phyloP scores from a whole-genome alignment of 2,329 filamentous ascomycete genomes.

The Helotiales sp. region DNA sequence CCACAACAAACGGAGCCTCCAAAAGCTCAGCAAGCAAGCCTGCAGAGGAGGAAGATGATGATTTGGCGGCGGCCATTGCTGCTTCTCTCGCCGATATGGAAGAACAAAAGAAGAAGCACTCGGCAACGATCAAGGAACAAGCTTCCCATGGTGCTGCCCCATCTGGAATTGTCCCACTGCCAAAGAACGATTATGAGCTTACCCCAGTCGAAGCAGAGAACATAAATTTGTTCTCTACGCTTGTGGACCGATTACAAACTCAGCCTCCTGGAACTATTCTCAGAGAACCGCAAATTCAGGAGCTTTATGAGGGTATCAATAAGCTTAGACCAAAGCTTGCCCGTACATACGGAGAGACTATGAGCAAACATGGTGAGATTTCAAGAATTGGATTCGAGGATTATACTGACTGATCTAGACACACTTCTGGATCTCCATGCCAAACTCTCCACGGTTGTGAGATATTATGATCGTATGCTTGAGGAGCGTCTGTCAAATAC shows the following conservation, averaged over 20 bases:
- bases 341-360: conserved; percentile 94
- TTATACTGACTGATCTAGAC: conserved; percentile 60
- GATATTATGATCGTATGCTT: conserved; percentile 97
- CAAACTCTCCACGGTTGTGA: conserved; percentile 92
- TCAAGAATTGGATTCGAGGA: neutral
- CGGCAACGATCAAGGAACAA: conserved; percentile 82
- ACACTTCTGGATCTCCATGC: conserved; percentile 92
- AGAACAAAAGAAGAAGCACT: conserved; percentile 92
- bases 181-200: conserved; percentile 93
- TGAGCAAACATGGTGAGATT: conserved; percentile 93
- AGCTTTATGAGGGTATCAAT: conserved; percentile 97
- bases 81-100: conserved; percentile 97
- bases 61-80: conserved; percentile 92
- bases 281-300: conserved; percentile 96
- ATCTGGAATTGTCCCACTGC: conserved; percentile 61
- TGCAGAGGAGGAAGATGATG: conserved; percentile 87
- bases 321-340: conserved; percentile 90
- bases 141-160: conserved; percentile 58
- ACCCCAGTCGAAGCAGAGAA: conserved; percentile 95
- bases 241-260: conserved; percentile 93
- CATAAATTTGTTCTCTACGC: conserved; percentile 91
- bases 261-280: conserved; percentile 95
- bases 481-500: conserved; percentile 93
- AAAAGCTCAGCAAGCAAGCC: conserved; percentile 50
- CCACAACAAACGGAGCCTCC: conserved; percentile 37